A percentile compares a stretch with the other conserved stretches of the same genome.
phyloP scores from a whole-genome alignment of 208 protist species.

The Ichthyophonus hoferi region DNA sequence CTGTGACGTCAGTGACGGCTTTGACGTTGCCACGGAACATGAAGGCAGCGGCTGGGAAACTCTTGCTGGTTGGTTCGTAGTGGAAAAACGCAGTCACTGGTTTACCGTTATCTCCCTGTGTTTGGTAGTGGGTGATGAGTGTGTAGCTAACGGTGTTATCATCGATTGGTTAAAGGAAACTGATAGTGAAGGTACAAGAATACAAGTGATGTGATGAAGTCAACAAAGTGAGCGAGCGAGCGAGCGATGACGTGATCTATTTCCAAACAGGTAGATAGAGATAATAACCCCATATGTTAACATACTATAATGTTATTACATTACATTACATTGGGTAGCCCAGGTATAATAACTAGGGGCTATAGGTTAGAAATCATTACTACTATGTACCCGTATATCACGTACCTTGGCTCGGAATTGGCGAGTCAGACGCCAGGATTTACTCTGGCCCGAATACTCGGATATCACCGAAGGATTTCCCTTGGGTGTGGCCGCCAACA shows the following conservation, averaged over 20 bases:
- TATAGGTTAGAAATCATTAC: background rate
- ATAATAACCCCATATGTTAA: no score
- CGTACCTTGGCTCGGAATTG: background rate
- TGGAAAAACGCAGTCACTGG: conserved; percentile 16
- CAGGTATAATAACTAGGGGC: background rate
- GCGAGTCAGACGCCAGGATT: background rate
- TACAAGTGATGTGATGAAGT: no score
- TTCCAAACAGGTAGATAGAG: no score
- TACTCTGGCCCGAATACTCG: background rate
- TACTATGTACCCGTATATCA: background rate
- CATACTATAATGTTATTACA: no score
- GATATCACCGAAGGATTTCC: background rate
- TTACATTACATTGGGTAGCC: background rate
- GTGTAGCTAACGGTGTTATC: no score
- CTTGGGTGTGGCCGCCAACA: background rate
- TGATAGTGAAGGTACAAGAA: no score
- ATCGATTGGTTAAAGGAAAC: no score
- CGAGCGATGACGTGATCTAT: no score
- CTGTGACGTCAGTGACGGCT: background rate
- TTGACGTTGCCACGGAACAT: background rate
- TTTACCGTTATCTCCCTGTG: no score
- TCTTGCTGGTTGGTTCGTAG: background rate
- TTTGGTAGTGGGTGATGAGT: no score
- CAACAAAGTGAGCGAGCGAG: no score
- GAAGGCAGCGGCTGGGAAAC: background rate